phyloP scores from a whole-genome alignment of 208 protist species.

The Acanthamoeba polyphaga region DNA sequence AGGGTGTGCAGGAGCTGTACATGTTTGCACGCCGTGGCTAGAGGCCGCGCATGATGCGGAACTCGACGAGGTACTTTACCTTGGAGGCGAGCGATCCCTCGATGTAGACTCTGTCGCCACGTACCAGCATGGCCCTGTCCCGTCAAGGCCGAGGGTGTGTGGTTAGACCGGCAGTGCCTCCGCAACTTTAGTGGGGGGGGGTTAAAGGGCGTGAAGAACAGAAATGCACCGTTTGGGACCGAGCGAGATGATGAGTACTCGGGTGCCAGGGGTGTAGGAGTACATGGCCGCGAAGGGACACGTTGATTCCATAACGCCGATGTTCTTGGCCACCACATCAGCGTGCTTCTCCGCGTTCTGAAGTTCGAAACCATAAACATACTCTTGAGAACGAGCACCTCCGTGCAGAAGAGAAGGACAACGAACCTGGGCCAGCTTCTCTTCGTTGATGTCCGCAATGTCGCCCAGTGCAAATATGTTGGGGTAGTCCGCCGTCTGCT shows the following conservation, averaged over 20 bases:
- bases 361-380: neutral
- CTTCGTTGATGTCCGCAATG: conserved; percentile 48
- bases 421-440: conserved; percentile 44
- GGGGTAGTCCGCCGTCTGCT: conserved; percentile 18
- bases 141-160: too few species aligned
- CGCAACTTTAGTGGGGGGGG: too few species aligned
- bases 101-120: conserved; percentile 21
- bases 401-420: neutral
- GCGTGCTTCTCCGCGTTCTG: conserved; percentile 69
- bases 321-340: conserved; percentile 58
- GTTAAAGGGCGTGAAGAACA: too few species aligned
- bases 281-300: neutral
- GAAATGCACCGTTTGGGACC: conserved; percentile 4
- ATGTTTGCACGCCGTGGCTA: too few species aligned
- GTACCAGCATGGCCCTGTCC: neutral
- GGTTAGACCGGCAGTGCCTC: too few species aligned
- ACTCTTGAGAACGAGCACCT: neutral
- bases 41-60: conserved; percentile 20
- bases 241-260: conserved; percentile 40
- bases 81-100: conserved; percentile 10
- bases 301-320: neutral
- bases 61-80: conserved; percentile 57
- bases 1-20: too few species aligned
- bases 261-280: neutral
- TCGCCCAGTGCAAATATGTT: conserved; percentile 41